Evolutionary conservation across 225 moss, liverwort and hornwort species (phyloP), one percentile per base, ranked within the genome.

Genomic region (Physcomitrellopsis africana): DNA sequence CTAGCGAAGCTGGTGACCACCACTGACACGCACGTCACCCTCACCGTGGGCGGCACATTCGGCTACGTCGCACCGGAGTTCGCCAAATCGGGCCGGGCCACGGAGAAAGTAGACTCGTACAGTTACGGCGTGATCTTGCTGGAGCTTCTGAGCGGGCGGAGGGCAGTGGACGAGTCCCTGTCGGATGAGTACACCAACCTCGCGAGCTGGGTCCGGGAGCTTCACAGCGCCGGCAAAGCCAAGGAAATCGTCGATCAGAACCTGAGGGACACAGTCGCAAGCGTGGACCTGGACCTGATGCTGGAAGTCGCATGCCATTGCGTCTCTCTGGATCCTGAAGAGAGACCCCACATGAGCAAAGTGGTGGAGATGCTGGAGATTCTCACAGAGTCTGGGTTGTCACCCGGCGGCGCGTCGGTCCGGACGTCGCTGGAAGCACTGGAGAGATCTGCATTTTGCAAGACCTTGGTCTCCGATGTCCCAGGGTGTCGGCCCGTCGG

Each of bases 351-450:
- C 22, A 83, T 83, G 76, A 80, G 45, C 55, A 76, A 63, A 76
- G 76, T 83, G 9, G 83, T 83, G 13, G 83, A 83, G 56, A 60
- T 72, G 23, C 68, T 83, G 52, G 83, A 83, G 61, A 51, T 75
- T 65, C 65, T 80, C 22, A 23, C 43, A 0, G 70, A 70, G 26
- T 10, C 51, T 9, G 80, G 51, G 5, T 45, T 24, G 11, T 57
- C 75, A 18, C 69, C 80, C 3, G 5, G 37, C 13, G 29, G 70
- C n/a, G 24, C 75, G 0, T 80, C 75, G 9, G 13, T 58, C 0
- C 10, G 70, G 23, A 70, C 80, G 5, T 80, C 75, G 11, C 56
- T 45, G 0, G 64, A 53, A 49, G 5, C 49, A 49, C 74, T 13
- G 32, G 32, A 37, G 32, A 37, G 32, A 37, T 37, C 32, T 5